phyloP scores from a whole-genome alignment of 345 rosid species.

The Rhizophora apiculata region DNA sequence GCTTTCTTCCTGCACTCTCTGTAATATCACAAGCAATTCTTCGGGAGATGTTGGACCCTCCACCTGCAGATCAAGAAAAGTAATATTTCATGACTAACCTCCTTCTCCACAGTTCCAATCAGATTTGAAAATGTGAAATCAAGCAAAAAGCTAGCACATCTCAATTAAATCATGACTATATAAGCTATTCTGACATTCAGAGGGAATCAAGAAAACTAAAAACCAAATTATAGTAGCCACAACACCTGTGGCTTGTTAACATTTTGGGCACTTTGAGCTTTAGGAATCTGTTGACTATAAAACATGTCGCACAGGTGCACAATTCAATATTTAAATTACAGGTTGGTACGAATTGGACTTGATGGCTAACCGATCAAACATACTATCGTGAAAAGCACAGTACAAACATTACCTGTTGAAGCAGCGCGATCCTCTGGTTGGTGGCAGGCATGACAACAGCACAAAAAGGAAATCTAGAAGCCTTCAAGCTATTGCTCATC shows the following conservation, averaged over 20 bases:
- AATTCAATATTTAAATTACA: no score
- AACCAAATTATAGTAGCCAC: no score
- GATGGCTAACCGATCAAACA: no score
- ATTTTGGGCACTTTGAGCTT: not conserved
- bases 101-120: no score
- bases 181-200: no score
- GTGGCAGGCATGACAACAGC: conserved; percentile 98
- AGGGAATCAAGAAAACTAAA: no score
- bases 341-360: no score
- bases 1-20: conserved; percentile 95
- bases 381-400: no score
- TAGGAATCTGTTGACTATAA: not conserved
- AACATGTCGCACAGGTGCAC: not conserved
- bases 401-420: conserved; percentile 66
- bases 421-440: conserved; percentile 89
- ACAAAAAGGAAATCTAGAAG: conserved; percentile 86
- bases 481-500: conserved; percentile 98
- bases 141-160: no score
- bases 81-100: not conserved
- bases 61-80: conserved; percentile 41
- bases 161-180: no score
- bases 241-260: not conserved
- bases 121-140: no score
- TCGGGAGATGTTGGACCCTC: conserved; percentile 93
- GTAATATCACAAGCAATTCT: conserved; percentile 67